A percentile compares a stretch with the other conserved stretches of the same genome.
These are phyloP conservation scores for Plasmodium vivax DNA, from an alignment of 169 alveolate genomes.

Conservation along the genomic window DNA sequence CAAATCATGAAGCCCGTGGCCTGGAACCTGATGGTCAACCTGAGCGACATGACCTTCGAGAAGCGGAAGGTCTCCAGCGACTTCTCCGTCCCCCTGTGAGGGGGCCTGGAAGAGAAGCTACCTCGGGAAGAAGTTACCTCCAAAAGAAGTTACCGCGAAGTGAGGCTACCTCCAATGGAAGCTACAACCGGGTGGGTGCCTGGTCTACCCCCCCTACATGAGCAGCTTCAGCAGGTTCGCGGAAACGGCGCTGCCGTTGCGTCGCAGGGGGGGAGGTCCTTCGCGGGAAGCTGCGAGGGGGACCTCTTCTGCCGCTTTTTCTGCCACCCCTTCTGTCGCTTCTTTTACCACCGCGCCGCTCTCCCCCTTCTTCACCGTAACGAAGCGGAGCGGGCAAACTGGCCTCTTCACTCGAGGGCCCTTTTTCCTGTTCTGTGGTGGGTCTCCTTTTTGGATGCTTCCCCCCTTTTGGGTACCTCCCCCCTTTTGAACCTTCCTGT, in stretches of 20 bases:
- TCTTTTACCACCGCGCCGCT: background rate
- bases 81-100: conserved; percentile 20
- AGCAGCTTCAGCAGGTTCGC: background rate
- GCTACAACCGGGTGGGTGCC: background rate
- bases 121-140: too few relatives aligned
- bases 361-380: background rate
- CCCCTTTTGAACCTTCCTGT: background rate
- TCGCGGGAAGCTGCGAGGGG: background rate
- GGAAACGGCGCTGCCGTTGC: conserved; percentile 22
- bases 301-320: background rate
- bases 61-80: conserved; percentile 60
- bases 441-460: background rate
- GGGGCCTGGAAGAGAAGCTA: background rate
- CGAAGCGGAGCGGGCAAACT: background rate
- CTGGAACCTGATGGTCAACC: conserved; percentile 61
- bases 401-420: background rate
- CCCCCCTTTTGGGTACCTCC: background rate
- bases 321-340: background rate
- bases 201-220: background rate
- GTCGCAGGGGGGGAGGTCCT: background rate
- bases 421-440: background rate
- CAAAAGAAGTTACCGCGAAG: too few relatives aligned
- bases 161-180: too few relatives aligned
- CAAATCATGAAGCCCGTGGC: conserved; percentile 66
- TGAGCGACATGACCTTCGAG: conserved; percentile 59